Conservation (phyloP, 2,329 filamentous ascomycete genomes). For the Immersiporthe knoxdaviesiana region DNA sequence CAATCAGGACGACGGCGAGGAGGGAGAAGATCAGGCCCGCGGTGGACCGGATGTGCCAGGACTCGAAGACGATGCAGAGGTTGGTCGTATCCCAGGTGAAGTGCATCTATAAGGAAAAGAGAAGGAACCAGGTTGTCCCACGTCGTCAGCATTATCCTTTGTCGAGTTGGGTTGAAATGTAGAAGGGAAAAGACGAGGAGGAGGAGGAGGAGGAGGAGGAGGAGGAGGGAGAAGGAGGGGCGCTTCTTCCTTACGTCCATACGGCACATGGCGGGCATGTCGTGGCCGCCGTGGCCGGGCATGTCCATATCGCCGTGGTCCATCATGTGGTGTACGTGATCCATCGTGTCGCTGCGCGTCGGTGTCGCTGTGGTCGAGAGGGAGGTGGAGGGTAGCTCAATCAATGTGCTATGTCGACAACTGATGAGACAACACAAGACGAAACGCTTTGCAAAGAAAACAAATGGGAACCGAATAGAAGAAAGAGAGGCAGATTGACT, state of each 20-base stretch:
- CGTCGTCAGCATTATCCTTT: neutral
- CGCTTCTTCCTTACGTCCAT: conserved; percentile 75
- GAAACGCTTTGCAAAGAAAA: neutral
- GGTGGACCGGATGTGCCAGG: conserved; percentile 82
- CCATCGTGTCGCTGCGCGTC: conserved; percentile 44
- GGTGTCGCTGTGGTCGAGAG: neutral
- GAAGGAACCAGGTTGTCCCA: neutral
- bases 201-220: neutral
- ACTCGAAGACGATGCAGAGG: conserved; percentile 93
- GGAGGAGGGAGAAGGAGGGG: neutral
- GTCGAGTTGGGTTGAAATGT: neutral
- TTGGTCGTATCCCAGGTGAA: conserved; percentile 95
- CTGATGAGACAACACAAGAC: neutral
- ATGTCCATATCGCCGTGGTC: conserved; percentile 40
- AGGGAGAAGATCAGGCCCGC: conserved; percentile 80
- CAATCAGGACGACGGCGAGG: conserved; percentile 77
- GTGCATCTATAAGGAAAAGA: conserved; percentile 71
- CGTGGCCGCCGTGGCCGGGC: conserved; percentile 58
- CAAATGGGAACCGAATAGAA: too few species aligned
- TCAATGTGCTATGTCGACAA: neutral
- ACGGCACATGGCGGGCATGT: conserved; percentile 70
- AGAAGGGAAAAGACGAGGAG: too few species aligned
- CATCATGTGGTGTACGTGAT: conserved; percentile 53
- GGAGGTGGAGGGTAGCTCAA: neutral
- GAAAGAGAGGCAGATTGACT: neutral